These are phyloP conservation scores for Penicillium sp. DNA, from an alignment of 2,329 filamentous ascomycete genomes.

Conservation along the genomic window DNA sequence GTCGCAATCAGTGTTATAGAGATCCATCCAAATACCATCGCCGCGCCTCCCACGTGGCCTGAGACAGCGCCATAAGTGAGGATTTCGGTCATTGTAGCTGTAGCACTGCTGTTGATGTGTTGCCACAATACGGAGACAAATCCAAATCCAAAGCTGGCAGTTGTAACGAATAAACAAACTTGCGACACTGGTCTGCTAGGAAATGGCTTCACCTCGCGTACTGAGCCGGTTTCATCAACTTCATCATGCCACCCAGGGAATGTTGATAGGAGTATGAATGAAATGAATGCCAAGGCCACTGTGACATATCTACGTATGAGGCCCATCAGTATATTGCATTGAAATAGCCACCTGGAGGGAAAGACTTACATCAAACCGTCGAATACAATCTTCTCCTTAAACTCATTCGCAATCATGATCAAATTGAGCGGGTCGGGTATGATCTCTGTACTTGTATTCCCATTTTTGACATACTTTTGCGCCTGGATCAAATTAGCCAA, in stretches of 20 bases:
- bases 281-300: neutral
- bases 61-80: neutral
- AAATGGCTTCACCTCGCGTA: neutral
- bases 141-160: neutral
- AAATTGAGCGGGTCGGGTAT: constrained; percentile 15
- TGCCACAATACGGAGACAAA: neutral
- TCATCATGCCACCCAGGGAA: neutral
- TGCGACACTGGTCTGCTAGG: neutral
- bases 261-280: neutral
- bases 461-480: neutral
- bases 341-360: neutral
- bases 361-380: constrained; percentile 16
- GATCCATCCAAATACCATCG: neutral
- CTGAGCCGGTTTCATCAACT: neutral
- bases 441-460: neutral
- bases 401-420: constrained; percentile 15
- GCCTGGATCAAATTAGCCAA: constrained; percentile 5
- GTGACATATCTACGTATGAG: neutral
- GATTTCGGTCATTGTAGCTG: neutral
- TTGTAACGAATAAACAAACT: neutral
- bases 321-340: neutral
- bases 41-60: neutral
- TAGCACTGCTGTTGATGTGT: neutral
- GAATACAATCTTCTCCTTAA: constrained; percentile 16
- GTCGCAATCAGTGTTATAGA: neutral